Base-by-base conservation (phyloP, 306 rosid genomes). In the Dryas octopetala region DNA sequence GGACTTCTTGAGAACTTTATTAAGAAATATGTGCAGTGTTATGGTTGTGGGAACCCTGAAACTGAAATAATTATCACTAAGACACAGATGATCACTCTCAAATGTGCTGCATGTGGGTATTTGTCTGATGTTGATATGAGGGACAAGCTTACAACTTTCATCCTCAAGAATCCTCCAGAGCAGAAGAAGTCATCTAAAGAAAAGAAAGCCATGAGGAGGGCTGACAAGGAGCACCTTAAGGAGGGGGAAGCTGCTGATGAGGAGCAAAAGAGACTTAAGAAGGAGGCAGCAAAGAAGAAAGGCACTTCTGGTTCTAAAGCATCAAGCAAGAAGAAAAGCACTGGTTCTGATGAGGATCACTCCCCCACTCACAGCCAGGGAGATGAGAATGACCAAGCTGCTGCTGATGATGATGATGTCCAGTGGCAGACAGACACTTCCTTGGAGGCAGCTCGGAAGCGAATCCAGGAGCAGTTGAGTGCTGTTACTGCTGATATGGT, bases 21-120 rank as follows among this genome's bases (percentile, higher is more conserved):
- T 32, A 91, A 91, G 93, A 91, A 91, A 65, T 91, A 87, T 32
- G 95, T 91, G 49, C 97, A 89, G 57, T 91, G 97, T 78, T 88
- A 89, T 64, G 91, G 92, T 12, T 91, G 95, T 78, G 91, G 92
- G 48, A 91, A 91, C 78, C 97, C 97, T 38, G 93, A 91, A 81
- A 91, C 97, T 26, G 95, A 91, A 69, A 80, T 91, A 5, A 5
- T 91, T n/a, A 88, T 91, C 43, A 89, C 95, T 0, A 89, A 91
- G 82, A 86, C 82, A 0, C 97, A 91, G 80, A 91, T 91, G 95
- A 59, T 89, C 78, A 87, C 62, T 55, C 85, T 91, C 68, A 91
- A 91, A 73, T 91, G 97, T 63, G 97, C 97, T 55, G 95, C 97
- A 0, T 91, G 97, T 78, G 97, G 97, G 40, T 86, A 82, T 70